These are phyloP conservation scores for Papilionanthe hybrid DNA, from an alignment of 116 monocot genomes.

Conservation along the genomic window DNA sequence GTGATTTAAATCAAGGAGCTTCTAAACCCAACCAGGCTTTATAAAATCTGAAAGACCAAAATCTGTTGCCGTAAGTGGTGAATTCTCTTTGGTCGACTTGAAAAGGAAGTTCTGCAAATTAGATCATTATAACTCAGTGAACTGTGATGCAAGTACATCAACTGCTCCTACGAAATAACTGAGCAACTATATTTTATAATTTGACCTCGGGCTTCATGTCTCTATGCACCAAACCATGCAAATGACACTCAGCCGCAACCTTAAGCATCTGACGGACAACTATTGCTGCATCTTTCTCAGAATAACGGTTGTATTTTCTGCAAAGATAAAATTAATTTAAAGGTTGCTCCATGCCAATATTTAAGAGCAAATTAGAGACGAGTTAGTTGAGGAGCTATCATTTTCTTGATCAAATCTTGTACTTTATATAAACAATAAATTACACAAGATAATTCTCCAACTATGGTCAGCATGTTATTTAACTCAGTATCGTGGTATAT, in stretches of 20 bases:
- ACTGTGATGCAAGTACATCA: not conserved
- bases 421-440: too few relatives aligned
- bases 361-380: too few relatives aligned
- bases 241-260: constrained; percentile 84
- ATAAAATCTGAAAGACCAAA: constrained; percentile 98
- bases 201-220: constrained; percentile 98
- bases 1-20: not conserved
- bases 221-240: constrained; percentile 90
- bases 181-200: not conserved
- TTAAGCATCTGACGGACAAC: constrained; percentile 89
- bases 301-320: constrained; percentile 88
- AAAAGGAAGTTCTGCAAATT: constrained; percentile 92
- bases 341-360: not conserved
- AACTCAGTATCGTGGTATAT: not conserved
- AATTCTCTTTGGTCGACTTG: constrained; percentile 75
- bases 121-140: not conserved
- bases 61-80: constrained; percentile 87
- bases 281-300: constrained; percentile 85
- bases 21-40: constrained; percentile 34
- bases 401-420: too few relatives aligned
- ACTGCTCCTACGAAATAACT: not conserved
- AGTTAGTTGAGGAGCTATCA: too few relatives aligned
- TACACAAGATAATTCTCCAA: not conserved
- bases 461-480: not conserved
- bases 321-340: not conserved